phyloP scores from a whole-genome alignment of 768 basidiomycete species.

The Sporobolomyces roseus region DNA sequence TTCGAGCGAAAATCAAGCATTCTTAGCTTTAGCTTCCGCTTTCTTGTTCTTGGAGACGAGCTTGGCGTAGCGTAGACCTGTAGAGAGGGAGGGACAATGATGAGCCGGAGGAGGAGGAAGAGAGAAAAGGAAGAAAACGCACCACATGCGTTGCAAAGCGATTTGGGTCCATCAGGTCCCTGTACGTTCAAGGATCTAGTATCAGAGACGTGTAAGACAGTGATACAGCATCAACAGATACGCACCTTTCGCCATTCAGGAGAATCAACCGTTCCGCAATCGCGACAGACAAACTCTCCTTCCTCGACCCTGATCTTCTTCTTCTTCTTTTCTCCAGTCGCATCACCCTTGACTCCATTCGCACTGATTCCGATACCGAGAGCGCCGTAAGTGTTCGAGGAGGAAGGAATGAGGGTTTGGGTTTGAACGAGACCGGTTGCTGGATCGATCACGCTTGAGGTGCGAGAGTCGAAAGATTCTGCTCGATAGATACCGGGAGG shows the following conservation, averaged over 20 bases:
- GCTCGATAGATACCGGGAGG: slow-evolving; percentile 20
- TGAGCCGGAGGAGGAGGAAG: not conserved
- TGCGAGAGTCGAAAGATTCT: slow-evolving; percentile 13
- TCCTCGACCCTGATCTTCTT: slow-evolving; percentile 41
- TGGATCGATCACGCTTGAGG: slow-evolving; percentile 33
- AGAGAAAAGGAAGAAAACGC: not conserved
- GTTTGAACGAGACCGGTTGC: slow-evolving; percentile 37
- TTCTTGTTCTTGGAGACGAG: slow-evolving; percentile 40
- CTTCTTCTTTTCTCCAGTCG: slow-evolving; percentile 43
- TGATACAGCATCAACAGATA: too few species aligned
- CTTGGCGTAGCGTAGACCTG: slow-evolving; percentile 41
- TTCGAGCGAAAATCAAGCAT: too few species aligned
- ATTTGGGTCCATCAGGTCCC: slow-evolving; percentile 90
- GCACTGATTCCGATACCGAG: slow-evolving; percentile 43
- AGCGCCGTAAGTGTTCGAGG: slow-evolving; percentile 44
- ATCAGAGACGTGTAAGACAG: not conserved
- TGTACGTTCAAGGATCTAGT: not conserved
- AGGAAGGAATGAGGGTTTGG: slow-evolving; percentile 34
- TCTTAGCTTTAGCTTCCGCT: slow-evolving; percentile 24
- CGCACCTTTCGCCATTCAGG: slow-evolving; percentile 88
- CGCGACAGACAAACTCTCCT: slow-evolving; percentile 45
- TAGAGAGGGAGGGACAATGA: not conserved
- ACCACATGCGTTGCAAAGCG: slow-evolving; percentile 94
- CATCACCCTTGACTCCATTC: slow-evolving; percentile 33
- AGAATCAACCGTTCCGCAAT: slow-evolving; percentile 88